Evolutionary conservation across 768 basidiomycete genomes (phyloP), one percentile per base, ranked within the genome.

Genomic region (Coprinopsis sp.): DNA sequence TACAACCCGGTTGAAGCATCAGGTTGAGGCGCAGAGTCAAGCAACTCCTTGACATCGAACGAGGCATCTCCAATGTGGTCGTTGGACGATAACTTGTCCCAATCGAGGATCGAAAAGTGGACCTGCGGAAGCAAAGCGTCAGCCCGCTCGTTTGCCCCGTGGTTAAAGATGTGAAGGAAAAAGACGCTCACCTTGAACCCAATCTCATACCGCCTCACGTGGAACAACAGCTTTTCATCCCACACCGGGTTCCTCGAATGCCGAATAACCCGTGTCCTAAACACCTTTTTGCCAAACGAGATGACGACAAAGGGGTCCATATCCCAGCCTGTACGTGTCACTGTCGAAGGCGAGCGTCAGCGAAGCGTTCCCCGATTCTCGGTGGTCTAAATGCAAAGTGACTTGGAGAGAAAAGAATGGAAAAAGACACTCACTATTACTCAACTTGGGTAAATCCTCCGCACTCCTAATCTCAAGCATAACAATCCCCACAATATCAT

Each of bases 261-360:
- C 3, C 92, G 79, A 45, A 93, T 82, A 22, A 92, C 82, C 25
- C 88, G 83, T 0, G 94, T 97, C 2, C 94, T 77, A 69, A 98
- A 98, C 4, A 97, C 90, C 63, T 96, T 98, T 70, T 93, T 94
- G 24, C 94, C 91, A 52, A 99, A 99, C 3, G 91, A 91, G 52
- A 94, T 78, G 51, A 99, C 92, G 19, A 91, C 88, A 58, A 97
- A 98, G 0, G 94, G 93, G 57, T 97, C 93, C 93, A 97, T 96
- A 61, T 98, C 94, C 78, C 84, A 93, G 0, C 88, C 89, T 0
- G 81, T 88, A 0, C 87, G 80, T 1, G 84, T 91, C 81, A 91
- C 88, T 89, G 46, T n/a, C n/a, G n/a, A 8, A 23, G 22, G 44
- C 23, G 18, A 29, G 31, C n/a, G 24, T 2, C 31, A 21, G 23